Percentiles rank a stretch among this genome's conserved stretches.
Conservation (phyloP, 1,284 basidiomycete genomes). For the Sporisorium iseilematis-ciliati region DNA sequence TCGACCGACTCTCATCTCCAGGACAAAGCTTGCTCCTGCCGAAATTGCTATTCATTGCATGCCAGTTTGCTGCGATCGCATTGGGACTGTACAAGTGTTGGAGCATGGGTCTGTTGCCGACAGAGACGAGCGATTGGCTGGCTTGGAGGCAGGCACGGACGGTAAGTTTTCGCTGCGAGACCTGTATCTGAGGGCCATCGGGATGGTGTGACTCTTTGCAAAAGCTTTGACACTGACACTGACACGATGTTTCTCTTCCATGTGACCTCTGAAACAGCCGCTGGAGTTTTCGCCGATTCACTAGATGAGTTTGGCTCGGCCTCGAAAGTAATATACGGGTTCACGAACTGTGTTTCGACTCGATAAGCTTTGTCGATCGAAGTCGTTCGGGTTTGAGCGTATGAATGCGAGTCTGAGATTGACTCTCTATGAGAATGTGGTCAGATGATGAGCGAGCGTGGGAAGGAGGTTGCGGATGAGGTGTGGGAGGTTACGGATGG, state of each 20-base stretch:
- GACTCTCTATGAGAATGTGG: neutral
- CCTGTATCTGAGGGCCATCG: too few relatives aligned
- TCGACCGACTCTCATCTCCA: slow-evolving; percentile 56
- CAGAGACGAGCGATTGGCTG: slow-evolving; percentile 68
- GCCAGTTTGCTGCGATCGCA: slow-evolving; percentile 58
- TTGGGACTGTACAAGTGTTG: slow-evolving; percentile 68
- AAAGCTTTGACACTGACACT: neutral
- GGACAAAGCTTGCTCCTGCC: slow-evolving; percentile 59
- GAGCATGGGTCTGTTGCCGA: slow-evolving; percentile 68
- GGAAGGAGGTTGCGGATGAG: neutral
- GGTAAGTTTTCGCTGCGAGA: slow-evolving; percentile 47
- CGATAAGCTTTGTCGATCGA: too few relatives aligned
- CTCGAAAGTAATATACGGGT: neutral
- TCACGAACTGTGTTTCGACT: too few relatives aligned
- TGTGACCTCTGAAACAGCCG: slow-evolving; percentile 26
- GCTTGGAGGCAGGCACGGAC: slow-evolving; percentile 62
- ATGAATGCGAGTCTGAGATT: neutral
- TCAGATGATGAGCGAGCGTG: neutral
- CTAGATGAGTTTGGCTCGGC: neutral
- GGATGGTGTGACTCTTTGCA: too few relatives aligned
- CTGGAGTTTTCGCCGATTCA: slow-evolving; percentile 49
- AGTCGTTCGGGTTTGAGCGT: neutral
- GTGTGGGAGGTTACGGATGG: neutral
- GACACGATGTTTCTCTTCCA: neutral
- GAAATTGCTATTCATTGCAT: slow-evolving; percentile 57